These are phyloP conservation scores for Pseudomassariella vexata DNA, from an alignment of 2,329 filamentous ascomycete species.

Conservation along the genomic window DNA sequence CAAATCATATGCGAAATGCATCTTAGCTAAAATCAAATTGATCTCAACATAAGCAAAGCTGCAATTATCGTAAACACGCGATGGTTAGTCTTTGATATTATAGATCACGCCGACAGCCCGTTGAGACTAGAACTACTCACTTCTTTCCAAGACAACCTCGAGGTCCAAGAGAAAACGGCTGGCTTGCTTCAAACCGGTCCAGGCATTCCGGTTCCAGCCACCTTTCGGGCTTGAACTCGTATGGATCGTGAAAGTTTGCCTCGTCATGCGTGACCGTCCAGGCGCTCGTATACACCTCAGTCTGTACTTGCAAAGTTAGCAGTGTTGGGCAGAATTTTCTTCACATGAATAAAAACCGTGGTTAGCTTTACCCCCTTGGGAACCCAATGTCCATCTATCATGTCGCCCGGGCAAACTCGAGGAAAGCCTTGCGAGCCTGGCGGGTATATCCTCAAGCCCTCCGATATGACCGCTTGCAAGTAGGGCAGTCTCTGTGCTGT, in stretches of 20 bases:
- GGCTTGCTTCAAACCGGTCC: slow-evolving; percentile 7
- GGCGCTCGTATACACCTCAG: slow-evolving; percentile 8
- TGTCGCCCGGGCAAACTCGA: no score
- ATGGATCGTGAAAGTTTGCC: slow-evolving; percentile 11
- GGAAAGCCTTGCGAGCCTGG: slow-evolving; percentile 7
- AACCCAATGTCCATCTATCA: neutral
- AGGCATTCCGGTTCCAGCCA: slow-evolving; percentile 8
- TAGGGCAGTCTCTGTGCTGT: slow-evolving; percentile 10
- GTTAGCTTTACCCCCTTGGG: slow-evolving; percentile 11
- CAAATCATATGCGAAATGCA: slow-evolving; percentile 16
- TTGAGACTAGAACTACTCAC: no score
- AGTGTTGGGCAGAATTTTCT: no score
- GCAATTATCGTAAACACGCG: slow-evolving; percentile 1
- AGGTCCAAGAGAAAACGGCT: slow-evolving; percentile 11
- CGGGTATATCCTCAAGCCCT: slow-evolving; percentile 10
- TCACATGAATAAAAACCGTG: no score
- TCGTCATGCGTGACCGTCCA: slow-evolving; percentile 8
- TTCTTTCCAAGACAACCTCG: slow-evolving; percentile 3
- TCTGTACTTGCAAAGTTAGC: slow-evolving; percentile 5
- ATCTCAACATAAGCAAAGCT: slow-evolving; percentile 14
- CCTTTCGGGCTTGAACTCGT: slow-evolving; percentile 12
- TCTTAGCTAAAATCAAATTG: slow-evolving; percentile 14
- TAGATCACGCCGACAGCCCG: no score
- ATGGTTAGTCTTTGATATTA: no score
- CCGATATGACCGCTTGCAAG: slow-evolving; percentile 11